These are phyloP conservation scores for Candida dendrica DNA, from an alignment of 805 yeast genomes.

Conservation along the genomic window DNA sequence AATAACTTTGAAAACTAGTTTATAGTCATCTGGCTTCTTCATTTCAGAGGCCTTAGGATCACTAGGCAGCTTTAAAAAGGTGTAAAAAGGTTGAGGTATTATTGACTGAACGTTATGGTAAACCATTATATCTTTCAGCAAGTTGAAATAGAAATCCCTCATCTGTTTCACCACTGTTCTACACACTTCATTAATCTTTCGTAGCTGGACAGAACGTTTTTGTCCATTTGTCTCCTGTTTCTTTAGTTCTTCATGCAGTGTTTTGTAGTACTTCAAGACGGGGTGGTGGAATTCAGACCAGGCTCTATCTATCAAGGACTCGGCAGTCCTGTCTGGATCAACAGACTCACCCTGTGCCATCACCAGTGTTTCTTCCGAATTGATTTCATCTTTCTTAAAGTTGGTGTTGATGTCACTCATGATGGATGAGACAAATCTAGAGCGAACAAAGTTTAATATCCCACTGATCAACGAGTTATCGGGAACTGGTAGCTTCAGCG, in stretches of 20 bases:
- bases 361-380: slow-evolving; percentile 1
- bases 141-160: slow-evolving; percentile 37
- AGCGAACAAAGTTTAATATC: slow-evolving; percentile 39
- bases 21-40: slow-evolving; percentile 4
- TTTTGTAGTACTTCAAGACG: slow-evolving; percentile 41
- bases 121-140: slow-evolving; percentile 34
- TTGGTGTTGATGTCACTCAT: slow-evolving; percentile 25
- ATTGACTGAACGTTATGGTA: slow-evolving; percentile 27
- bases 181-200: slow-evolving; percentile 47
- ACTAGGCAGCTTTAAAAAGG: slow-evolving; percentile 5
- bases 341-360: slow-evolving; percentile 6
- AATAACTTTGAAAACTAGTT: slow-evolving; percentile 21
- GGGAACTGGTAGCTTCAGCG: slow-evolving; percentile 2
- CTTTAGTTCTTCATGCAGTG: slow-evolving; percentile 8
- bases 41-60: slow-evolving; percentile 7
- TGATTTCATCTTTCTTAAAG: slow-evolving; percentile 1
- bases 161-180: slow-evolving; percentile 41
- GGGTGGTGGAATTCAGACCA: slow-evolving; percentile 66
- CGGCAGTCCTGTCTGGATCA: slow-evolving; percentile 8
- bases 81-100: slow-evolving; percentile 13
- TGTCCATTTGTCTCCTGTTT: slow-evolving; percentile 11
- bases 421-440: slow-evolving; percentile 38
- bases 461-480: slow-evolving; percentile 27
- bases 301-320: slow-evolving; percentile 38
- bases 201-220: slow-evolving; percentile 39